phyloP scores from a whole-genome alignment of 257 asterid species.

The Nicotiana tomentosiformis region DNA sequence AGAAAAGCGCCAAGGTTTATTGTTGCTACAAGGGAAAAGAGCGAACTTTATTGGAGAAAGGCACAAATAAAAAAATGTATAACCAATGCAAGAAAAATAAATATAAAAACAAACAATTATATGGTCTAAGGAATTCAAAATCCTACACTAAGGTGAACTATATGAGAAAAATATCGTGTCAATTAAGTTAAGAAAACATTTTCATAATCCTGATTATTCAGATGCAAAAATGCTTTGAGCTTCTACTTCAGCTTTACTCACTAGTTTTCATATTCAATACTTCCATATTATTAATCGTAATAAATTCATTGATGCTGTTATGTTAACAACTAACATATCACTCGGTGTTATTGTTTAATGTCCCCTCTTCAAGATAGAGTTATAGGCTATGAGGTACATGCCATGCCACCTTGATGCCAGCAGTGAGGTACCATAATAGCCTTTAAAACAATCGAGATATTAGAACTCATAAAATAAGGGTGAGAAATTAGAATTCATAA shows the following conservation, averaged over 20 bases:
- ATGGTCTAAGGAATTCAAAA: neutral
- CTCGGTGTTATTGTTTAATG: neutral
- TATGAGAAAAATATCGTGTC: neutral
- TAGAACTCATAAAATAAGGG: neutral
- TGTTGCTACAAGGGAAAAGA: neutral
- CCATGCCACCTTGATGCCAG: neutral
- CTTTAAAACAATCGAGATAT: neutral
- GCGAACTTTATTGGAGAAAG: neutral
- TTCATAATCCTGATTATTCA: neutral
- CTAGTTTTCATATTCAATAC: neutral
- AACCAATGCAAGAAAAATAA: neutral
- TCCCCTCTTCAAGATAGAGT: neutral
- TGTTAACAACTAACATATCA: neutral
- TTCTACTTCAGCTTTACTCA: neutral
- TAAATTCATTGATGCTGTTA: neutral
- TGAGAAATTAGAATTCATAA: neutral
- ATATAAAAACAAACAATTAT: neutral
- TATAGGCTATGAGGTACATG: neutral
- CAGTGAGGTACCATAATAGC: neutral
- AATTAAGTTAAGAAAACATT: neutral
- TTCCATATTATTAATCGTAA: neutral
- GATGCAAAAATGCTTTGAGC: neutral
- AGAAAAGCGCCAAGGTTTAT: neutral
- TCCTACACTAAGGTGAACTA: neutral
- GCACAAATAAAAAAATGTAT: neutral